Percentiles rank a stretch among this genome's conserved stretches.
Evolutionary conservation across 257 asterid species (phyloP).

Genomic region (Forsythia suspensa): DNA sequence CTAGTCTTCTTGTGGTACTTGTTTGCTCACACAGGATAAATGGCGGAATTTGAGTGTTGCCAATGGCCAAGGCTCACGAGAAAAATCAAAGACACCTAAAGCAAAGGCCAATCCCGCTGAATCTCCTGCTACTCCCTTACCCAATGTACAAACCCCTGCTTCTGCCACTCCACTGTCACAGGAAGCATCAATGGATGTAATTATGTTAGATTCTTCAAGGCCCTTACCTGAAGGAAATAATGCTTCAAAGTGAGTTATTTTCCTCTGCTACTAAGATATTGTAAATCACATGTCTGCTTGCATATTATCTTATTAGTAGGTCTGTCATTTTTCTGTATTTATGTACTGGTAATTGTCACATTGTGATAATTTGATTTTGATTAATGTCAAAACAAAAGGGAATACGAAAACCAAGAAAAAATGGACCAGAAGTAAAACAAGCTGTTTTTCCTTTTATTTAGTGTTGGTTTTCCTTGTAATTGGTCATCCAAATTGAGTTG

Average conservation of each 20-base stretch:
- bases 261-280: slow-evolving; percentile 6
- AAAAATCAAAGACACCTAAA: slow-evolving; percentile 56
- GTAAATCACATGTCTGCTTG: background rate
- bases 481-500: too few species aligned
- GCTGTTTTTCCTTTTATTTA: background rate
- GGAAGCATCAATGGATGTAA: slow-evolving; percentile 42
- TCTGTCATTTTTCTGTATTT: background rate
- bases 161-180: slow-evolving; percentile 44
- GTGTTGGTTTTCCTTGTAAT: background rate
- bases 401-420: background rate
- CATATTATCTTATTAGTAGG: background rate
- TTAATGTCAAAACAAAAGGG: background rate
- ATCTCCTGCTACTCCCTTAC: slow-evolving; percentile 42
- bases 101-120: slow-evolving; percentile 51
- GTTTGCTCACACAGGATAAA: slow-evolving; percentile 61
- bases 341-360: background rate
- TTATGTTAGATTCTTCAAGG: slow-evolving; percentile 49
- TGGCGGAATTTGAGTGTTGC: slow-evolving; percentile 89
- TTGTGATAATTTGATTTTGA: background rate
- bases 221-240: slow-evolving; percentile 57
- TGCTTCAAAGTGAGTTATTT: slow-evolving; percentile 59
- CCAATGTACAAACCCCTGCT: slow-evolving; percentile 33
- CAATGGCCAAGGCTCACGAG: slow-evolving; percentile 64
- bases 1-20: background rate
- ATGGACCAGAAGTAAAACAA: background rate